Evolutionary conservation across 2,329 filamentous ascomycete species (phyloP), one percentile per base, ranked within the genome.

Genomic region (Aplosporella prunicola): DNA sequence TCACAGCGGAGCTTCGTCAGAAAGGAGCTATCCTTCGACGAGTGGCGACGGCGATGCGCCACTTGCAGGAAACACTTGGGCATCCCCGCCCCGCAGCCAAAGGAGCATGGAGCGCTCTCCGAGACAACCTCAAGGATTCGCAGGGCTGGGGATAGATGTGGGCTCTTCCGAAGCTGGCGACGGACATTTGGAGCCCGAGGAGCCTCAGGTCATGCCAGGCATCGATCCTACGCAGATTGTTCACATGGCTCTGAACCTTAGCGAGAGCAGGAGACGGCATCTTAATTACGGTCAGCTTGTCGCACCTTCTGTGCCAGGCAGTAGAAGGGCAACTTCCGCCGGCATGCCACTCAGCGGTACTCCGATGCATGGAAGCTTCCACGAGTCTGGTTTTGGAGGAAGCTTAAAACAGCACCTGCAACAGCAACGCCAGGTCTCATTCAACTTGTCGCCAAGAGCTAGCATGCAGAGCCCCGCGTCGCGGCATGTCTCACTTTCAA

Each of bases 171-270:
- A 42, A 28, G 45, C 35, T 16, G 32, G 23, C 14, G 36, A 45
- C 14, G 39, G 35, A 24, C 34, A 31, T 26, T 36, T 20, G 5
- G 30, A 45, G 14, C 32, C 39, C 6, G 39, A 34, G 15, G 43
- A 35, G 15, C 38, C 42, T 26, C 44, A 53, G 13, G 35, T 52
- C 31, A 66, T 60, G 5, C 53, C 82, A 14, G 77, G 86, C 49
- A 71, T 82, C 42, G 88, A 95, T 51, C 82, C 88, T 6, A 76
- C 81, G 4, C 84, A 94, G 58, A 93, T 96, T 45, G 86, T 96
- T 27, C 87, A 87, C 51, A 83, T 96, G 74, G 89, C 89, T 2
- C 63, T 96, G 48, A 91, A 81, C 46, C 62, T 96, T 33, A 93
- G 83, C 63, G 86, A 95, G 58, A 84, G 80, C 51, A 76, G 78